phyloP scores from a whole-genome alignment of 441 rosid species.

The Mallotus repandus region DNA sequence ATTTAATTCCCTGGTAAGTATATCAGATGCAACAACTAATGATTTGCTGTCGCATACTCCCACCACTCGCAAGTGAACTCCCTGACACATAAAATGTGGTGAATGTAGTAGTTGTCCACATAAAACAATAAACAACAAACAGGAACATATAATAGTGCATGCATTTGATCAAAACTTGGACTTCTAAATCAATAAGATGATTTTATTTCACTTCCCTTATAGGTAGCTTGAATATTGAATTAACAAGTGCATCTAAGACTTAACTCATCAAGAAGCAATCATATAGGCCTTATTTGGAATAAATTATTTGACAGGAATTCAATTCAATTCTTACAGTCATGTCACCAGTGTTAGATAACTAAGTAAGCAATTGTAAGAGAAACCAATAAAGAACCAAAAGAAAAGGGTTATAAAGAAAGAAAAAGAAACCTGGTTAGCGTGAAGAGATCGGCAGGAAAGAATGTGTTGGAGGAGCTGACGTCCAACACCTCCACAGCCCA shows the following conservation, averaged over 20 bases:
- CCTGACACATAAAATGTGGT: slow-evolving; percentile 38
- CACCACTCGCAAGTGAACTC: slow-evolving; percentile 67
- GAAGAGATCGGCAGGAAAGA: slow-evolving; percentile 82
- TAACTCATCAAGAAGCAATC: background rate
- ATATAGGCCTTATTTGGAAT: too few species aligned
- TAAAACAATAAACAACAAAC: background rate
- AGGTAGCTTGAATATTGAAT: background rate
- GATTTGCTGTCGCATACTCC: slow-evolving; percentile 83
- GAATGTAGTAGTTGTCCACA: background rate
- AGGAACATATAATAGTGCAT: background rate
- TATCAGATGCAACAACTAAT: slow-evolving; percentile 50
- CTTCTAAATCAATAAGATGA: background rate
- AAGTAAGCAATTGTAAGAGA: background rate
- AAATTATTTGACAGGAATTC: background rate
- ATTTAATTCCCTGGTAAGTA: slow-evolving; percentile 44
- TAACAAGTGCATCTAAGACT: background rate
- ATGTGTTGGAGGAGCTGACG: slow-evolving; percentile 81
- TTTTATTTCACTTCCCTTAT: background rate
- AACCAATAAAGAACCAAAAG: background rate
- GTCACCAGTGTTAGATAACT: background rate
- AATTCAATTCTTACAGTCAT: too few species aligned
- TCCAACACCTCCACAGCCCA: slow-evolving; percentile 95
- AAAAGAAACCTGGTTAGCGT: slow-evolving; percentile 50
- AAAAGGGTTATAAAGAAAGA: background rate
- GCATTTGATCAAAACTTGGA: background rate